Evolutionary conservation across 2,329 filamentous ascomycete species (phyloP), one percentile per base, ranked within the genome.

Genomic region (Juglanconis juglandina): DNA sequence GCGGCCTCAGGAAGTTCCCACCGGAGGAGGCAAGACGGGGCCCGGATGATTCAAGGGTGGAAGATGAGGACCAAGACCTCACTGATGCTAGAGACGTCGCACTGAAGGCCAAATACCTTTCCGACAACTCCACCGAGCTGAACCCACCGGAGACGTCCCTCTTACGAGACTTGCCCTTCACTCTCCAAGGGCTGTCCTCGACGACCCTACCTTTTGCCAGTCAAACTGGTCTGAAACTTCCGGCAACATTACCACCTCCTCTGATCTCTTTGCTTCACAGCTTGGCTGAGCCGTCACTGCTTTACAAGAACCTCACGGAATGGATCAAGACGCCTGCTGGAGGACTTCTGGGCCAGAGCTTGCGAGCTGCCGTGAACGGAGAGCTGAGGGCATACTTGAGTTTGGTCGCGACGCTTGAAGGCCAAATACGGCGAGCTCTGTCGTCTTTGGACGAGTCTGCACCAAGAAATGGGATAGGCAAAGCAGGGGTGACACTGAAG

Each of bases 401-500:
- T 46, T 80, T 99, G 13, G 91, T 99, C 42, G 94, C 95, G 14
- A 96, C 93, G 0, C 77, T 99, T 6, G 95, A 99, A 76, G 90
- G 88, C 10, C 94, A 99, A 72, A 96, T 98, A 58, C 85, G 94
- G 61, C 83, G 90, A 63, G 92, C 93, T 1, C 77, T 98, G 53
- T 82, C 88, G 5, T 85, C 88, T 7, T 77, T 95, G n/a, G 86
- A 91, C 64, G 86, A 89, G 55, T 78, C 79, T 2, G 84, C 84
- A 4, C 85, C 89, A 2, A 82, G 87, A 51, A 83, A 85, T 49
- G 88, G 89, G 1, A 86, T 96, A 56, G 89, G 91, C 5, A 95
- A 93, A 68, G 88, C 91, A 1, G 92, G 93, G 1, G 94, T 99
- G 13, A 99, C 95, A 0, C 78, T 99, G 54, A 98, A 98, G 73